Percentiles rank a stretch among this genome's conserved stretches.
Evolutionary conservation across 768 basidiomycete genomes (phyloP).

Genomic region (Leccinum variicolor): DNA sequence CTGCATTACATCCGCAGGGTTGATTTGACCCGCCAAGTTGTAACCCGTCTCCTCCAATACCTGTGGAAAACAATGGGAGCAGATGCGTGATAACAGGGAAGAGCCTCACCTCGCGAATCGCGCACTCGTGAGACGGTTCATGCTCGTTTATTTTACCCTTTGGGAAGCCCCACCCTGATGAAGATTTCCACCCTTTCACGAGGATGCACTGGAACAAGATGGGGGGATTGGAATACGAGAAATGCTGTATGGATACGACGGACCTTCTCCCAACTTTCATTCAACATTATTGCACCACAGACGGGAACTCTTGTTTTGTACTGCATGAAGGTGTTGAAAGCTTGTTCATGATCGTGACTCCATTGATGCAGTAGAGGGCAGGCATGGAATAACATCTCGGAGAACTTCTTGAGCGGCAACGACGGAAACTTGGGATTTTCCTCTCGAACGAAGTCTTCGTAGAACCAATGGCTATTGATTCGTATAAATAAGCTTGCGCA

Average conservation of each 20-base stretch:
- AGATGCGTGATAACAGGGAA: neutral
- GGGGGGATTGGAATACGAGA: constrained; percentile 8
- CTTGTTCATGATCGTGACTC: constrained; percentile 81
- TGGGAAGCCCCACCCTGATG: constrained; percentile 98
- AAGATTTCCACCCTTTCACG: constrained; percentile 97
- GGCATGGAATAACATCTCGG: constrained; percentile 81
- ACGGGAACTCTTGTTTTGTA: constrained; percentile 98
- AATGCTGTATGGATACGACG: constrained; percentile 6
- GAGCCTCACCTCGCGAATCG: constrained; percentile 78
- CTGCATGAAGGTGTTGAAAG: constrained; percentile 87
- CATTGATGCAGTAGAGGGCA: constrained; percentile 82
- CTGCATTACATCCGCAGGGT: constrained; percentile 70
- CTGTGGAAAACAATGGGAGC: constrained; percentile 40
- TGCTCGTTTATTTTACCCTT: constrained; percentile 99
- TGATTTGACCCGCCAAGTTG: constrained; percentile 68
- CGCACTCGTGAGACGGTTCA: constrained; percentile 81
- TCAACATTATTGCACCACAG: constrained; percentile 96
- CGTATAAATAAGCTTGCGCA: constrained; percentile 13
- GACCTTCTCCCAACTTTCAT: constrained; percentile 91
- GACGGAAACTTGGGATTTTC: constrained; percentile 85
- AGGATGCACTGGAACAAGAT: constrained; percentile 70
- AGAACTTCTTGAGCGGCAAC: constrained; percentile 88
- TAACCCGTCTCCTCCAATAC: constrained; percentile 97
- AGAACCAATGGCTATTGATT: constrained; percentile 90
- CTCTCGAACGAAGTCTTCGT: constrained; percentile 97